Evolutionary conservation across 2,329 filamentous ascomycete species (phyloP).

Genomic region (Tolypocladium endophyticum): DNA sequence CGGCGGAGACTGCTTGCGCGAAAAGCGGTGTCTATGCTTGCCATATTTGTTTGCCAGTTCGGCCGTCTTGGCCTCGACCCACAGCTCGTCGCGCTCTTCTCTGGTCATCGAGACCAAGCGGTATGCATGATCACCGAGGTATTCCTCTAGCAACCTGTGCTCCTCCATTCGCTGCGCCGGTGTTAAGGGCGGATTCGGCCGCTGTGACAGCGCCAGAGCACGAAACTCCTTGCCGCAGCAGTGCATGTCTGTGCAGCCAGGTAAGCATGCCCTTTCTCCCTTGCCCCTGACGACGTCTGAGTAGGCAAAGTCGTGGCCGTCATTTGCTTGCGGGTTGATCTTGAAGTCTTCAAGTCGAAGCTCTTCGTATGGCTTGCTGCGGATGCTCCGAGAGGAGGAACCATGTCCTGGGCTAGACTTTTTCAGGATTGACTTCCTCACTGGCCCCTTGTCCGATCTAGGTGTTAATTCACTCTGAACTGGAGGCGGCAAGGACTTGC

Average conservation of each 20-base stretch:
- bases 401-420: neutral
- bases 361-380: slow-evolving; percentile 43
- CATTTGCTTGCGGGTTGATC: slow-evolving; percentile 63
- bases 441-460: slow-evolving; percentile 5
- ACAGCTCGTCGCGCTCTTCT: slow-evolving; percentile 52
- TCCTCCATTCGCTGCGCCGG: slow-evolving; percentile 28
- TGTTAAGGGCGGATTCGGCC: slow-evolving; percentile 26
- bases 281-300: slow-evolving; percentile 63
- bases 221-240: slow-evolving; percentile 70
- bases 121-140: slow-evolving; percentile 48
- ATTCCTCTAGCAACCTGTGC: slow-evolving; percentile 41
- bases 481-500: neutral
- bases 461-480: slow-evolving; percentile 1
- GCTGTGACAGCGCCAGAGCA: slow-evolving; percentile 48
- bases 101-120: slow-evolving; percentile 46
- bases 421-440: slow-evolving; percentile 8
- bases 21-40: slow-evolving; percentile 65
- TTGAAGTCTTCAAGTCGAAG: slow-evolving; percentile 68
- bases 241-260: slow-evolving; percentile 61
- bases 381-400: slow-evolving; percentile 31
- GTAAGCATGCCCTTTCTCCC: slow-evolving; percentile 57
- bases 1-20: slow-evolving; percentile 62
- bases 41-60: slow-evolving; percentile 66
- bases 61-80: slow-evolving; percentile 67
- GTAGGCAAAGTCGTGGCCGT: slow-evolving; percentile 63